phyloP scores from a whole-genome alignment of 75 land plant genomes.

The Cunninghamia lanceolata region DNA sequence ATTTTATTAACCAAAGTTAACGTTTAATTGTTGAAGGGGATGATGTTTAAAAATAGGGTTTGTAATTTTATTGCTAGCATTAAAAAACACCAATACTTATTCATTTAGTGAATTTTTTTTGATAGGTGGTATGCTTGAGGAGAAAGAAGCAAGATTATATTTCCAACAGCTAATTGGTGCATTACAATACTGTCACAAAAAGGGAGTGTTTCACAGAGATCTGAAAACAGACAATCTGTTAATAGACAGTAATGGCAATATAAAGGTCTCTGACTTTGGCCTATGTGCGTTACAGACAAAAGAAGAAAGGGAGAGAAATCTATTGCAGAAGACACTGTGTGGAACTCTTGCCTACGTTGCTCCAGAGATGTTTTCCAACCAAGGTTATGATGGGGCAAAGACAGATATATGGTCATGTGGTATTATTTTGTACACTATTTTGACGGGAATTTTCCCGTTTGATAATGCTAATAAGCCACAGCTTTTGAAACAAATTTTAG shows the following conservation, averaged over 20 bases:
- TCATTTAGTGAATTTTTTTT: too few relatives aligned
- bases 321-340: background rate
- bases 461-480: too few relatives aligned
- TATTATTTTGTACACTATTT: background rate
- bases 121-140: background rate
- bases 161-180: background rate
- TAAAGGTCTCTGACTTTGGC: background rate
- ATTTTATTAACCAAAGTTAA: too few relatives aligned
- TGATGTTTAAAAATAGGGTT: too few relatives aligned
- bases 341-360: background rate
- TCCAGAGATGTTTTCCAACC: background rate
- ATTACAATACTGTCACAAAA: background rate
- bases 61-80: too few relatives aligned
- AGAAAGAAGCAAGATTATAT: background rate
- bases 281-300: background rate
- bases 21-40: too few relatives aligned
- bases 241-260: background rate
- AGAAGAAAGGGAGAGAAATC: background rate
- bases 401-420: slow-evolving; percentile 1
- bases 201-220: background rate
- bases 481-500: too few relatives aligned
- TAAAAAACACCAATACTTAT: too few relatives aligned
- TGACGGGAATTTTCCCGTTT: background rate
- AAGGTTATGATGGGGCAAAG: background rate
- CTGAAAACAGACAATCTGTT: background rate